Evolutionary conservation across 2,329 filamentous ascomycete species (phyloP).

Genomic region (Penicillium sp.): DNA sequence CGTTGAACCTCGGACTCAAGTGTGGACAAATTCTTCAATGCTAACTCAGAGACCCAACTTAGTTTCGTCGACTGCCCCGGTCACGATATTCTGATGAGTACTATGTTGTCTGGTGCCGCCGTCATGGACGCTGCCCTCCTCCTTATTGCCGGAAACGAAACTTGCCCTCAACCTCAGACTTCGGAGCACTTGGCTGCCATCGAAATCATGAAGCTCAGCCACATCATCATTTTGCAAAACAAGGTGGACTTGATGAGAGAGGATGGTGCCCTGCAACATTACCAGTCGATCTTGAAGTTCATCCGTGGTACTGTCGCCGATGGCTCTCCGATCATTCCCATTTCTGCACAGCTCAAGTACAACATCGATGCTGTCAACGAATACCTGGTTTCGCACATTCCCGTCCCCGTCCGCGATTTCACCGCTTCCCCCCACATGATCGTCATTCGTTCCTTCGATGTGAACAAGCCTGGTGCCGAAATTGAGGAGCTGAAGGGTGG

Average conservation of each 20-base stretch:
- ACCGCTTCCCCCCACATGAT: constrained; percentile 93
- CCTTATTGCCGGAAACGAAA: constrained; percentile 95
- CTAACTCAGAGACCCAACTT: no score
- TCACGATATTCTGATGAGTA: constrained; percentile 99
- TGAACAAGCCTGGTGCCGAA: constrained; percentile 98
- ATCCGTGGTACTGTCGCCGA: constrained; percentile 95
- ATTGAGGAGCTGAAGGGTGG: constrained; percentile 97
- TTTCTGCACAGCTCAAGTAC: constrained; percentile 96
- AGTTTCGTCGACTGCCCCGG: constrained; percentile 87
- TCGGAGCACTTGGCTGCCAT: constrained; percentile 98
- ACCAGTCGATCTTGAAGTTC: constrained; percentile 96
- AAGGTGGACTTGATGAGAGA: constrained; percentile 96
- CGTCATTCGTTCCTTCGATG: constrained; percentile 96
- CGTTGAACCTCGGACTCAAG: no score
- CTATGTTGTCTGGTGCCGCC: constrained; percentile 97
- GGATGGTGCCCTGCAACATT: constrained; percentile 85
- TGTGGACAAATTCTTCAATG: no score
- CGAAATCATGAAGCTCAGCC: constrained; percentile 99
- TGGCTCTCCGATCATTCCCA: constrained; percentile 89
- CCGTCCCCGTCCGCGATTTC: constrained; percentile 84
- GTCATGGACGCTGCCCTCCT: constrained; percentile 97
- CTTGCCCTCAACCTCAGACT: constrained; percentile 94
- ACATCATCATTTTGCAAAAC: constrained; percentile 99
- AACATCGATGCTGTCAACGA: constrained; percentile 99
- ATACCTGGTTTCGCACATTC: constrained; percentile 88